Conservation (phyloP, 2,329 filamentous ascomycete species). For the Drechslera avenae region DNA sequence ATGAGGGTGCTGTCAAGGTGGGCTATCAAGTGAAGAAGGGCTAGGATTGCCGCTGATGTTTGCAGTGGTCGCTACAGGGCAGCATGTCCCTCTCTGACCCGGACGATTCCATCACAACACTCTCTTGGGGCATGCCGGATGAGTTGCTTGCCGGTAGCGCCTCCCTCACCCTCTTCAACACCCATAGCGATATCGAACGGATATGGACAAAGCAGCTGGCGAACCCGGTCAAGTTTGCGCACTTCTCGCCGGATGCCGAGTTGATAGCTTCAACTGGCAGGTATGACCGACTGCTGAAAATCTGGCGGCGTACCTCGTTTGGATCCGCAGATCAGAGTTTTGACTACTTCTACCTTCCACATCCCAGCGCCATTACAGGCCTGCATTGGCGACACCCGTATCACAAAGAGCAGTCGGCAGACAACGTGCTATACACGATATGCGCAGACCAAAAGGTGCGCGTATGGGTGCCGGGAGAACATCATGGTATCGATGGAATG, state of each 20-base stretch:
- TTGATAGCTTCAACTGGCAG: conserved; percentile 81
- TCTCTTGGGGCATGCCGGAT: conserved; percentile 87
- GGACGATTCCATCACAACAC: conserved; percentile 58
- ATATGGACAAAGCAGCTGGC: conserved; percentile 79
- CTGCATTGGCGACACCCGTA: conserved; percentile 84
- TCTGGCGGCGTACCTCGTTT: conserved; percentile 88
- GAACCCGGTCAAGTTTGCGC: conserved; percentile 72
- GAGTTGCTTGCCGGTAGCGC: conserved; percentile 81
- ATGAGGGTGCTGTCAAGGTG: conserved; percentile 77
- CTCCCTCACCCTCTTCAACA: conserved; percentile 72
- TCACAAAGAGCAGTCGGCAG: conserved; percentile 75
- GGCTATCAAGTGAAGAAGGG: conserved; percentile 8
- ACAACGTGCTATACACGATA: conserved; percentile 89
- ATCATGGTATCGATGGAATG: conserved; percentile 71
- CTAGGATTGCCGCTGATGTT: conserved; percentile 29
- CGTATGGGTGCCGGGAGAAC: conserved; percentile 81
- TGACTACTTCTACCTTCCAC: conserved; percentile 87
- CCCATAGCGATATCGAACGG: conserved; percentile 56
- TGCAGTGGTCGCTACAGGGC: conserved; percentile 66
- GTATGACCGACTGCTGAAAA: conserved; percentile 83
- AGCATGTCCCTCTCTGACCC: conserved; percentile 57
- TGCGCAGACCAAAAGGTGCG: conserved; percentile 80
- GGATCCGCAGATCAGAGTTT: conserved; percentile 83
- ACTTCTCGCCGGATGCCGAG: conserved; percentile 83
- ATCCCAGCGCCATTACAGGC: conserved; percentile 78